Percentiles rank a stretch among this genome's conserved stretches.
Conservation (phyloP, 345 rosid genomes). For the Kernera saxatilis region DNA sequence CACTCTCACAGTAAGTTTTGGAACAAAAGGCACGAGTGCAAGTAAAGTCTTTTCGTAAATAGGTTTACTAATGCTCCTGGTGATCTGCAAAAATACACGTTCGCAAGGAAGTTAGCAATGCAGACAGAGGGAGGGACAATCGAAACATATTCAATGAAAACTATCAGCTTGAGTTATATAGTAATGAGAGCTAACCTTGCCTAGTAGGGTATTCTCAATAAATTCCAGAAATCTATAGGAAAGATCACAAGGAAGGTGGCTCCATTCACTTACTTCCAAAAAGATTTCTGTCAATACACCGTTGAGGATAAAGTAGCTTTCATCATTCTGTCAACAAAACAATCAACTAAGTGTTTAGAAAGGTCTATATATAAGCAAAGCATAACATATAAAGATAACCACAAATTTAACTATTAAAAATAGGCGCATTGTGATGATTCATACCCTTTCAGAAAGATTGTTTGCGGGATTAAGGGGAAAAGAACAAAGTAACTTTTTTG, state of each 20-base stretch:
- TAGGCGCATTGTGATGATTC: not conserved
- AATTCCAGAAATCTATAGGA: conserved; percentile 55
- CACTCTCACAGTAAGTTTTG: conserved; percentile 53
- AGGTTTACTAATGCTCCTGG: conserved; percentile 40
- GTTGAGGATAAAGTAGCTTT: conserved; percentile 60
- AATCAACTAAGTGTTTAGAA: conserved; percentile 9
- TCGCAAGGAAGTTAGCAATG: not conserved
- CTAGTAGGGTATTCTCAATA: conserved; percentile 57
- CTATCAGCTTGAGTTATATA: not conserved
- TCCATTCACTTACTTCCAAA: conserved; percentile 55
- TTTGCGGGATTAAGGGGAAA: conserved; percentile 55
- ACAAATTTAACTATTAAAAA: not conserved
- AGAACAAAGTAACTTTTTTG: conserved; percentile 48
- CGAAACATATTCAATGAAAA: not conserved
- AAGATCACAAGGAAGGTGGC: conserved; percentile 42
- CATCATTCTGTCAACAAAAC: conserved; percentile 56
- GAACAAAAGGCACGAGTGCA: conserved; percentile 52
- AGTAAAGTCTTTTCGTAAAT: conserved; percentile 43
- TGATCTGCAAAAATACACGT: conserved; percentile 40
- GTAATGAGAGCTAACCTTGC: conserved; percentile 44
- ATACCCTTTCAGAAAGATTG: conserved; percentile 51
- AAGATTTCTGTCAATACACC: conserved; percentile 55
- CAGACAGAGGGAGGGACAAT: not conserved
- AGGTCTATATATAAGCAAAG: not conserved
- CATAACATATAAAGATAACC: not conserved